Conservation (phyloP, 2,329 filamentous ascomycete genomes). For the Alternaria brassicae region DNA sequence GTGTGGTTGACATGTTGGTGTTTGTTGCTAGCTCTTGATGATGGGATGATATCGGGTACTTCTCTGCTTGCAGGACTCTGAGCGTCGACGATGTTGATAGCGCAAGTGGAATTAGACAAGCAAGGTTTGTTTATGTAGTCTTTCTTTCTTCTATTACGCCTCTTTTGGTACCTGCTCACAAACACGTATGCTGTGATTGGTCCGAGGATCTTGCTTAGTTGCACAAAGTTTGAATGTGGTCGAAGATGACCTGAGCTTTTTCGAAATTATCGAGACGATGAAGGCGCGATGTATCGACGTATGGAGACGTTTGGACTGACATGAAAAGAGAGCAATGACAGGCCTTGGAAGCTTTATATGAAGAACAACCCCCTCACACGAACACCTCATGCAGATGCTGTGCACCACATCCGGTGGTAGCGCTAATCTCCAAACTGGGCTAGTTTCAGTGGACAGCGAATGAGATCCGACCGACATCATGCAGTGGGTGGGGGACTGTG, state of each 20-base stretch:
- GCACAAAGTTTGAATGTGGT: background rate
- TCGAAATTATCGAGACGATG: background rate
- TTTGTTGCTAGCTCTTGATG: background rate
- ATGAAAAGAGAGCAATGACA: background rate
- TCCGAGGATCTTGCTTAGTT: constrained; percentile 12
- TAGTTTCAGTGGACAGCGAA: background rate
- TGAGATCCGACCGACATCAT: background rate
- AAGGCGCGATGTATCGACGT: background rate
- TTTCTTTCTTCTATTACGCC: constrained; percentile 8
- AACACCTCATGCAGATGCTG: constrained; percentile 3
- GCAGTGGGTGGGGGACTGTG: background rate
- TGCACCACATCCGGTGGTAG: background rate
- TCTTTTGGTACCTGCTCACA: constrained; percentile 25
- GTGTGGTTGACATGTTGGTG: constrained; percentile 42
- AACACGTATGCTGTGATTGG: constrained; percentile 32
- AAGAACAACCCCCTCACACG: background rate
- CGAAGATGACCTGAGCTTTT: background rate
- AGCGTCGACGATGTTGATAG: background rate
- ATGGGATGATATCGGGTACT: background rate
- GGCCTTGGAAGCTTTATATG: background rate
- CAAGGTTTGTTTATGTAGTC: constrained; percentile 8
- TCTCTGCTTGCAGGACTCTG: background rate
- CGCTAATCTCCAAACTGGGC: constrained; percentile 2
- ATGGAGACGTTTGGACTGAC: background rate
- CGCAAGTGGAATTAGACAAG: background rate